A percentile compares a stretch with the other conserved stretches of the same genome.
Evolutionary conservation across 2,329 filamentous ascomycete species (phyloP).

Genomic region (Diaporthe sp.): DNA sequence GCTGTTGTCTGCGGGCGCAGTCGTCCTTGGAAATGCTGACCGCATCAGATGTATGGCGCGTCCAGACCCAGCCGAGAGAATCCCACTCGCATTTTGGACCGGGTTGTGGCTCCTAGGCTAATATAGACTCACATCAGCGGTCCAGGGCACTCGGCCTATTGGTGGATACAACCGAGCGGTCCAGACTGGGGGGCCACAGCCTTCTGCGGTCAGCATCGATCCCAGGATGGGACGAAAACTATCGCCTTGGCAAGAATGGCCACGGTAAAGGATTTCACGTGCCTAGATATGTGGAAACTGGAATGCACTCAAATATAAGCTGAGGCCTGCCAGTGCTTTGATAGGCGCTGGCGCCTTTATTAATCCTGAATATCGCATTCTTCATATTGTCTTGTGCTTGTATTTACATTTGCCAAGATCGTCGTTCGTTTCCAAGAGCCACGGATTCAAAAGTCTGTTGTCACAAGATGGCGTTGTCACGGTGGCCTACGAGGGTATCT

Average conservation of each 20-base stretch:
- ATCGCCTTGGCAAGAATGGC: conserved; percentile 12
- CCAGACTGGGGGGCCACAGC: not conserved
- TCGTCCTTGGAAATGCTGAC: conserved; percentile 17
- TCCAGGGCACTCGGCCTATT: not conserved
- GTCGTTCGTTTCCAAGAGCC: not conserved
- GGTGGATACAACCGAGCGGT: not conserved
- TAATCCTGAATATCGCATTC: not conserved
- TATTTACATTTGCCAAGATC: not conserved
- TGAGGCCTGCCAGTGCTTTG: not conserved
- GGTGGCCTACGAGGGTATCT: not conserved
- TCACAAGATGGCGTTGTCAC: not conserved
- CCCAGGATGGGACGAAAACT: conserved; percentile 8
- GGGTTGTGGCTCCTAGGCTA: not conserved
- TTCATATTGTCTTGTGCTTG: not conserved
- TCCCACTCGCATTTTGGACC: not conserved
- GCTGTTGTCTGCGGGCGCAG: not conserved
- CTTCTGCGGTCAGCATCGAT: conserved; percentile 23
- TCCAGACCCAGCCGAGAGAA: not conserved
- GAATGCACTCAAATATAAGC: not conserved
- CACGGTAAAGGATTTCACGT: not conserved
- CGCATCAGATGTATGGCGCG: not conserved
- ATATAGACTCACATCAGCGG: not conserved
- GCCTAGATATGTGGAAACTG: not conserved
- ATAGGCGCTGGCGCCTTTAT: too few species aligned
- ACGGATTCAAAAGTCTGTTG: not conserved